Conservation (phyloP, 805 yeast genomes). For the Metschnikowia hibisci region DNA sequence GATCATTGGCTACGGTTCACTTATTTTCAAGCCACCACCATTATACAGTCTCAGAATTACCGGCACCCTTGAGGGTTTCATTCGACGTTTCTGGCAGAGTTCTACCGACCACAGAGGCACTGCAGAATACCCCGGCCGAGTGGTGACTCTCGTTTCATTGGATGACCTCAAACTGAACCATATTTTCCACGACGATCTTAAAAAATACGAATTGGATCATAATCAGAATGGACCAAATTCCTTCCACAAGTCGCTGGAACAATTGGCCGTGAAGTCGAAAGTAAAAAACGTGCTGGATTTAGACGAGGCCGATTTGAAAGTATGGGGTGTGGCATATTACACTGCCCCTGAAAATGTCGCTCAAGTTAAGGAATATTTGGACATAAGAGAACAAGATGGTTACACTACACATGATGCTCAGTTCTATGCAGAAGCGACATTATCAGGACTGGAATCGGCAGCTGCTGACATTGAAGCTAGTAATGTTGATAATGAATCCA, state of each 20-base stretch:
- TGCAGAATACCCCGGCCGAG: constrained; percentile 82
- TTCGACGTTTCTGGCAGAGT: constrained; percentile 88
- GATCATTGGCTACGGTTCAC: constrained; percentile 88
- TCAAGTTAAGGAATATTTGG: constrained; percentile 65
- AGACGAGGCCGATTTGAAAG: constrained; percentile 43
- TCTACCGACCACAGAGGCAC: constrained; percentile 90
- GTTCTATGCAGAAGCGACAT: constrained; percentile 29
- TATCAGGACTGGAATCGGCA: background rate
- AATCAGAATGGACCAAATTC: background rate
- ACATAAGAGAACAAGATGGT: constrained; percentile 85
- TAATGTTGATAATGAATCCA: too few relatives aligned
- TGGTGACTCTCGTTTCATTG: constrained; percentile 71
- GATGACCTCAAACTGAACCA: constrained; percentile 45
- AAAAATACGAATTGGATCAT: constrained; percentile 25
- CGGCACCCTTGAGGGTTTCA: constrained; percentile 72
- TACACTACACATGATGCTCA: constrained; percentile 66
- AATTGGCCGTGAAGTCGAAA: background rate
- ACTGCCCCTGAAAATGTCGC: constrained; percentile 61
- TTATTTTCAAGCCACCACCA: constrained; percentile 89
- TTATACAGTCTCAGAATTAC: constrained; percentile 56
- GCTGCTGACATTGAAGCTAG: background rate
- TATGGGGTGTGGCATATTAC: constrained; percentile 83
- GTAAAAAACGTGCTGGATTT: constrained; percentile 19
- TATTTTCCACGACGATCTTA: constrained; percentile 42
- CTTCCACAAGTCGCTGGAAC: constrained; percentile 6